Evolutionary conservation across 2,329 filamentous ascomycete species (phyloP).

Genomic region (Ascochyta viciae-villosae): DNA sequence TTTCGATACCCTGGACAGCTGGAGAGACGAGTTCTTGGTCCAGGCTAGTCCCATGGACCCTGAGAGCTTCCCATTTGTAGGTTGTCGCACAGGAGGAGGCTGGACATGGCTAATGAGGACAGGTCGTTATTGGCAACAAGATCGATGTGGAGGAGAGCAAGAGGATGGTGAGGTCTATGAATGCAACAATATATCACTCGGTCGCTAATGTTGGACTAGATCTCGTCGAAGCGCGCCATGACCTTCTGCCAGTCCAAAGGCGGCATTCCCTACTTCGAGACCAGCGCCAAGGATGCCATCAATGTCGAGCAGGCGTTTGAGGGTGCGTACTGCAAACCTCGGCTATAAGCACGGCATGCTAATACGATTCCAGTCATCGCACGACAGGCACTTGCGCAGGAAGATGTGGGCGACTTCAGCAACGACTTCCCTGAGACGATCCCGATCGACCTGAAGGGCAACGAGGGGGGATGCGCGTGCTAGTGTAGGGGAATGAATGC

Average conservation of each 20-base stretch:
- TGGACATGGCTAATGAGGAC: slow-evolving; percentile 22
- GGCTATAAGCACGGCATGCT: neutral
- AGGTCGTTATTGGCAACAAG: slow-evolving; percentile 98
- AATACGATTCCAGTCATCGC: slow-evolving; percentile 75
- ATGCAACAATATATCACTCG: neutral
- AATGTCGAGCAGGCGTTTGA: slow-evolving; percentile 91
- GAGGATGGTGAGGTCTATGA: slow-evolving; percentile 69
- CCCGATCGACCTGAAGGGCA: slow-evolving; percentile 95
- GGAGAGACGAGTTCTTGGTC: slow-evolving; percentile 97
- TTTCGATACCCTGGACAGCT: slow-evolving; percentile 97
- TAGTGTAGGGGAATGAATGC: slow-evolving; percentile 49
- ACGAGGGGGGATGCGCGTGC: slow-evolving; percentile 91
- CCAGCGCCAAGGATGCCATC: slow-evolving; percentile 96
- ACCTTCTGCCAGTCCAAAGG: slow-evolving; percentile 98
- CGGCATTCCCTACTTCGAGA: slow-evolving; percentile 98
- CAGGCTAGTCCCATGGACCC: slow-evolving; percentile 96
- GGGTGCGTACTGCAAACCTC: slow-evolving; percentile 50
- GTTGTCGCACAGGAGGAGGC: slow-evolving; percentile 19
- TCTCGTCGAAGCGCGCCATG: slow-evolving; percentile 94
- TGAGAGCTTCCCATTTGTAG: slow-evolving; percentile 95
- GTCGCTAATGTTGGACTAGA: slow-evolving; percentile 57
- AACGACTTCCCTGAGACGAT: slow-evolving; percentile 98
- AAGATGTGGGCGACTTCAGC: slow-evolving; percentile 97
- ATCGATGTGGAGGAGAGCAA: slow-evolving; percentile 99
- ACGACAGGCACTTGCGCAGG: slow-evolving; percentile 91